phyloP scores from a whole-genome alignment of 208 protist species.

The Leishmania gerbilli region DNA sequence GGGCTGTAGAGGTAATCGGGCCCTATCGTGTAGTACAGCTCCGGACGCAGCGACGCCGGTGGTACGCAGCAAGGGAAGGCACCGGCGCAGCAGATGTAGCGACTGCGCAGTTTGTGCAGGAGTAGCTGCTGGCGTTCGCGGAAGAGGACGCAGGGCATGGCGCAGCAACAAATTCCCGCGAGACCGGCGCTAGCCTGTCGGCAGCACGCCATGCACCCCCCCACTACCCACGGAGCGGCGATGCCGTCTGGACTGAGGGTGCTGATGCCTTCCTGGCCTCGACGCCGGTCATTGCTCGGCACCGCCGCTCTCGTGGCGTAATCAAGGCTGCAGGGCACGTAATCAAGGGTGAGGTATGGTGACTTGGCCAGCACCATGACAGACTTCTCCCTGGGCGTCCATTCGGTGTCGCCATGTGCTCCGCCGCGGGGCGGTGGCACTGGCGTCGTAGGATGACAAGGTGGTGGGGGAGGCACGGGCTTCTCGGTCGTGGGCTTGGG shows the following conservation, averaged over 20 bases:
- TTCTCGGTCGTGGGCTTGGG: not conserved
- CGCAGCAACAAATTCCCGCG: constrained; percentile 30
- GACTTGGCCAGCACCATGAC: constrained; percentile 20
- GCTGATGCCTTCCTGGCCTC: not conserved
- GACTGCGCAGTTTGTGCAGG: constrained; percentile 36
- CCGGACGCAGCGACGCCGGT: constrained; percentile 35
- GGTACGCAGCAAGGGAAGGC: constrained; percentile 51
- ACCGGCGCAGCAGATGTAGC: constrained; percentile 50
- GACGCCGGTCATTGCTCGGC: not conserved
- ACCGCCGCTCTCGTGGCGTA: not conserved
- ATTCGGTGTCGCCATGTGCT: not conserved
- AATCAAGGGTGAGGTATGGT: constrained; percentile 27
- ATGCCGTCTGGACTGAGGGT: not conserved
- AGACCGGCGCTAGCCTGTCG: constrained; percentile 33
- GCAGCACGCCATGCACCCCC: constrained; percentile 24
- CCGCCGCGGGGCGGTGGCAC: not conserved
- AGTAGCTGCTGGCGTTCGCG: constrained; percentile 44
- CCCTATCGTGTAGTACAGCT: constrained; percentile 47
- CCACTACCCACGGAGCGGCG: constrained; percentile 28
- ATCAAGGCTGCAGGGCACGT: constrained; percentile 7
- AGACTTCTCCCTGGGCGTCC: not conserved
- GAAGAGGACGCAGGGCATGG: constrained; percentile 40
- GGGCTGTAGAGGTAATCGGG: constrained; percentile 4
- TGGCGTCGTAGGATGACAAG: not conserved
- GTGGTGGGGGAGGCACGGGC: not conserved